These are phyloP conservation scores for Globisporangium okanoganense DNA, from an alignment of 352 stramenopile genomes.

Conservation along the genomic window DNA sequence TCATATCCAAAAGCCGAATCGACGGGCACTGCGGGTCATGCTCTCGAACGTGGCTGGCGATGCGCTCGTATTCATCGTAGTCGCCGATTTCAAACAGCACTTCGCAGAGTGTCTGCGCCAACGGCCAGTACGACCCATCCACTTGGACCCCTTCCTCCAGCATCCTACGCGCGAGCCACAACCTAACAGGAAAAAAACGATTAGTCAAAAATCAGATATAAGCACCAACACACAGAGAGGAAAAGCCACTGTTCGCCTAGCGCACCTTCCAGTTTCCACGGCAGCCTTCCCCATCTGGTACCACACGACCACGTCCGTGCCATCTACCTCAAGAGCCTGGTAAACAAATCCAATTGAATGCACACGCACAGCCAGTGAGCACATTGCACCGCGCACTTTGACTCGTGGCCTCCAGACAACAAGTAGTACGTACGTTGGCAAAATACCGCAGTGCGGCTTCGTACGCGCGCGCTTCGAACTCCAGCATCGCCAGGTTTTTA, in stretches of 20 bases:
- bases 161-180: conserved; percentile 55
- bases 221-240: neutral
- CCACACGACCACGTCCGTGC: conserved; percentile 75
- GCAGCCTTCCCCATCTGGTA: conserved; percentile 60
- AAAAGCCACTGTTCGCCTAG: conserved; percentile 1
- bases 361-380: neutral
- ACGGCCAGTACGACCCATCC: conserved; percentile 61
- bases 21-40: conserved; percentile 42
- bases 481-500: conserved; percentile 64
- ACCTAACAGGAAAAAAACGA: conserved; percentile 14
- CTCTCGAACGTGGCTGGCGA: conserved; percentile 40
- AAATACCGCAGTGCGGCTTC: conserved; percentile 45
- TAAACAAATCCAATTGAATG: neutral
- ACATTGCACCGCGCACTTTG: neutral
- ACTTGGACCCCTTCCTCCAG: conserved; percentile 57
- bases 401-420: neutral
- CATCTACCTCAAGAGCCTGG: conserved; percentile 54
- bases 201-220: neutral
- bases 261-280: conserved; percentile 50
- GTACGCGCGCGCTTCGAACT: conserved; percentile 38
- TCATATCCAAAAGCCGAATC: conserved; percentile 25
- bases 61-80: conserved; percentile 34
- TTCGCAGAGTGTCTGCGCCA: conserved; percentile 51
- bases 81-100: conserved; percentile 59
- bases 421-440: conserved; percentile 23